phyloP scores from a whole-genome alignment of 768 basidiomycete species.

The Rickenella mellea region DNA sequence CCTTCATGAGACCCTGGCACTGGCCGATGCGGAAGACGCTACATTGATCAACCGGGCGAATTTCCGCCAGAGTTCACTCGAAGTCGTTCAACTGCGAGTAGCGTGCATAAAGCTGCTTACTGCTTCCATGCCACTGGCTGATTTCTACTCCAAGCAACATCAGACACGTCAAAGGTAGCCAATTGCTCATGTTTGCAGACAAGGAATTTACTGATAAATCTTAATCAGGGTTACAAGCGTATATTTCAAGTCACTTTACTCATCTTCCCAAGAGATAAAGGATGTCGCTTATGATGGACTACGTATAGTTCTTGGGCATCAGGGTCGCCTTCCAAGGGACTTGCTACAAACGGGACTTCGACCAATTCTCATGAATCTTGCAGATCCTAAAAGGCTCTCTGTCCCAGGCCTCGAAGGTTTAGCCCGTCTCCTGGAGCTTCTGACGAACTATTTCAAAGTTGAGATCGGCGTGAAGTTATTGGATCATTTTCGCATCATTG shows the following conservation, averaged over 20 bases:
- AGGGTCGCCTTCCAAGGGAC: conserved; percentile 89
- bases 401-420: conserved; percentile 89
- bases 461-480: conserved; percentile 97
- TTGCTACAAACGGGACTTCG: conserved; percentile 90
- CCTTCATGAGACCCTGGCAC: conserved; percentile 85
- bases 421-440: conserved; percentile 82
- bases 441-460: conserved; percentile 99
- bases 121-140: conserved; percentile 89
- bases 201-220: background rate
- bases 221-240: conserved; percentile 74
- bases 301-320: conserved; percentile 78
- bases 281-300: conserved; percentile 93
- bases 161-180: conserved; percentile 77
- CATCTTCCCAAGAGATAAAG: conserved; percentile 82
- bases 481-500: conserved; percentile 90
- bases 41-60: conserved; percentile 67
- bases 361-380: conserved; percentile 95
- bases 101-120: conserved; percentile 90
- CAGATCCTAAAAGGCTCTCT: conserved; percentile 89
- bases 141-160: conserved; percentile 81
- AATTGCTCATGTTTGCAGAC: background rate
- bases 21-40: conserved; percentile 93
- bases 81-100: conserved; percentile 83
- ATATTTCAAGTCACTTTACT: conserved; percentile 98
- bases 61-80: conserved; percentile 67